Evolutionary conservation across 2,329 filamentous ascomycete genomes (phyloP).

Genomic region (Penicillium sp.): DNA sequence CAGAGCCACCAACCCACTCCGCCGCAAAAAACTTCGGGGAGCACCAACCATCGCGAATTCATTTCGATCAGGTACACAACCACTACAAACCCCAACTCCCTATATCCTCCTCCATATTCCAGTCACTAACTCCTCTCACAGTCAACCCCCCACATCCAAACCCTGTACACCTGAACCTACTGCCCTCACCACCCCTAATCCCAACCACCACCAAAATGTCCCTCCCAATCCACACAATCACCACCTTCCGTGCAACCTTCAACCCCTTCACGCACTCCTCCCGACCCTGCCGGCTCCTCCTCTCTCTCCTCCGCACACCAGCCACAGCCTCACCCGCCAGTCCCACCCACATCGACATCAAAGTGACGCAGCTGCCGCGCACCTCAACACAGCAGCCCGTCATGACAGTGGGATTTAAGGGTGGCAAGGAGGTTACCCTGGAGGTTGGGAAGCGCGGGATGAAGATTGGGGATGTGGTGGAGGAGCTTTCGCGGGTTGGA

Average conservation of each 20-base stretch:
- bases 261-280: slow-evolving; percentile 85
- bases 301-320: slow-evolving; percentile 81
- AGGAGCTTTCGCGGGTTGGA: slow-evolving; percentile 90
- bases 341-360: slow-evolving; percentile 75
- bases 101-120: neutral
- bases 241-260: slow-evolving; percentile 83
- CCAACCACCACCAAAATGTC: slow-evolving; percentile 37
- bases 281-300: slow-evolving; percentile 85
- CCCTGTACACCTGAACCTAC: neutral
- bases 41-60: slow-evolving; percentile 4
- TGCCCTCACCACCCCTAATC: neutral
- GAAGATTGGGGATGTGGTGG: slow-evolving; percentile 83
- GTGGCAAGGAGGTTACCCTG: slow-evolving; percentile 87
- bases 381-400: slow-evolving; percentile 70
- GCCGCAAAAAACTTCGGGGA: slow-evolving; percentile 15
- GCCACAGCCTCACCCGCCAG: slow-evolving; percentile 80
- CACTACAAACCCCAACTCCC: neutral
- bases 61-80: slow-evolving; percentile 12
- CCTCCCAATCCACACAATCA: slow-evolving; percentile 56
- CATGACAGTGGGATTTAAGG: slow-evolving; percentile 87
- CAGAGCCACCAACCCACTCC: neutral
- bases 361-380: slow-evolving; percentile 75
- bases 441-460: slow-evolving; percentile 78
- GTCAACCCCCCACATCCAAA: neutral
- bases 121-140: slow-evolving; percentile 1